Conservation (phyloP, 2,329 filamentous ascomycete genomes). For the Alternaria angustiovoidea region DNA sequence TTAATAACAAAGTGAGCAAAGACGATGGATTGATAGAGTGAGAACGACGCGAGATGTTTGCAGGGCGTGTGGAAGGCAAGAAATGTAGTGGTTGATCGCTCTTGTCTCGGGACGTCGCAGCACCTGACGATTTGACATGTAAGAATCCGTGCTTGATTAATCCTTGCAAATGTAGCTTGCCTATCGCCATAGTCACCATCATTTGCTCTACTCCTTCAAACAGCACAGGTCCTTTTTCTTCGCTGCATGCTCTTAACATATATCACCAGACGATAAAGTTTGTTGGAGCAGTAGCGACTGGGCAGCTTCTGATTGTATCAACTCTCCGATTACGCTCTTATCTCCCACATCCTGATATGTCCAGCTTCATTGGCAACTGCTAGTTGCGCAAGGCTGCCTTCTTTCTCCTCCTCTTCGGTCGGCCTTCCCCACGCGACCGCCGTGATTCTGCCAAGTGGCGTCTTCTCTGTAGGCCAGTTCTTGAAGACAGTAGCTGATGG, state of each 20-base stretch:
- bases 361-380: slow-evolving; percentile 90
- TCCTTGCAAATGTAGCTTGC: background rate
- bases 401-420: slow-evolving; percentile 64
- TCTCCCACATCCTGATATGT: slow-evolving; percentile 88
- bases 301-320: background rate
- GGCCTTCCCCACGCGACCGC: slow-evolving; percentile 58
- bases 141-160: background rate
- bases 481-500: slow-evolving; percentile 92
- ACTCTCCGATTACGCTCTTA: slow-evolving; percentile 37
- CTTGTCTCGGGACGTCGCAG: slow-evolving; percentile 14
- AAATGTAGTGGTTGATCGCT: background rate
- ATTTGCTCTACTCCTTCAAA: background rate
- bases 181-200: background rate
- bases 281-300: background rate
- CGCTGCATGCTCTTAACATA: background rate
- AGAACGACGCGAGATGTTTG: background rate
- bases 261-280: background rate
- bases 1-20: slow-evolving; percentile 1
- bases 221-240: background rate
- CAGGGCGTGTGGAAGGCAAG: background rate
- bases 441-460: slow-evolving; percentile 84
- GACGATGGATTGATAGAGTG: background rate
- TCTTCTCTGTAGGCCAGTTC: slow-evolving; percentile 95
- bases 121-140: background rate
- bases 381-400: slow-evolving; percentile 66